Conservation (phyloP, 169 alveolate genomes). For the Eimeria tenella region DNA sequence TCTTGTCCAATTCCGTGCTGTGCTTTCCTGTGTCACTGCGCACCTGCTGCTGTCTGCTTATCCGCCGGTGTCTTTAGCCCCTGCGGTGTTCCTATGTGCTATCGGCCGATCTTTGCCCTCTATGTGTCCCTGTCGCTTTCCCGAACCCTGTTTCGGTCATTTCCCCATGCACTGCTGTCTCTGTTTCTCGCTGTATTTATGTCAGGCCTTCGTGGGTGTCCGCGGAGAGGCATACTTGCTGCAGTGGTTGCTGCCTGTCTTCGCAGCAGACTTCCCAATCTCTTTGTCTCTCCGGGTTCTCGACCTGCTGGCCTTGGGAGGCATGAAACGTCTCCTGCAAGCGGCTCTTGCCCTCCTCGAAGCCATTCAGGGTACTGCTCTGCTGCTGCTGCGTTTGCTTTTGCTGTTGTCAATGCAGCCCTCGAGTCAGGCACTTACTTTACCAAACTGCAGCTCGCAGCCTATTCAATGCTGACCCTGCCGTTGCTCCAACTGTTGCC, state of each 20-base stretch:
- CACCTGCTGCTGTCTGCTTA: background rate
- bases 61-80: background rate
- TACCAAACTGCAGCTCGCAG: too few relatives aligned
- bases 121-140: too few relatives aligned
- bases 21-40: background rate
- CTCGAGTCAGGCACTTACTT: background rate
- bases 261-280: background rate
- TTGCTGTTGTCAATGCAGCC: background rate
- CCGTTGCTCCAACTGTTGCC: background rate
- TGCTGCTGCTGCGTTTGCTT: too few relatives aligned
- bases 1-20: background rate
- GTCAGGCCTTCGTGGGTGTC: background rate
- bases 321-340: conserved; percentile 26
- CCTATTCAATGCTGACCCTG: background rate
- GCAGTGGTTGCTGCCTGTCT: background rate
- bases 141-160: too few relatives aligned
- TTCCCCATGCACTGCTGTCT: too few relatives aligned
- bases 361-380: background rate
- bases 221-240: background rate
- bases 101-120: too few relatives aligned
- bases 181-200: too few relatives aligned
- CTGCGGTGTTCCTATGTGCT: too few relatives aligned
- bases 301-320: background rate
- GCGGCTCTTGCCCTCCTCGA: conserved; percentile 35
- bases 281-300: background rate